Conservation (phyloP, 1,139 yeast genomes). For the Yamadazyma triangularis region DNA sequence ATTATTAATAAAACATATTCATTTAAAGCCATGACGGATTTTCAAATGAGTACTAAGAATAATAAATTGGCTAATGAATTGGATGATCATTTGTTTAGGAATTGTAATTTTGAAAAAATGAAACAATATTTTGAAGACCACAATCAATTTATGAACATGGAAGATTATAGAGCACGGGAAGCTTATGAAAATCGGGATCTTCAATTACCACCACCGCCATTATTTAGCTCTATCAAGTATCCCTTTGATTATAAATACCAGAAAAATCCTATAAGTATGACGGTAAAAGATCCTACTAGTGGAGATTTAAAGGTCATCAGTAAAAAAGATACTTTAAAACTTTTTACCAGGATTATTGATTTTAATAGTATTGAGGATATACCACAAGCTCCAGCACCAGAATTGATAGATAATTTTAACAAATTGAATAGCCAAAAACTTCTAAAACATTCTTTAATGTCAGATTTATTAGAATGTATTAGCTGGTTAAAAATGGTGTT, state of each 20-base stretch:
- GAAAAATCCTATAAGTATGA: constrained; percentile 47
- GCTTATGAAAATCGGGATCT: constrained; percentile 41
- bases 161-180: constrained; percentile 25
- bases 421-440: constrained; percentile 17
- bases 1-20: constrained; percentile 67
- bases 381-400: constrained; percentile 30
- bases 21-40: constrained; percentile 85
- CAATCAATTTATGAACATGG: constrained; percentile 25
- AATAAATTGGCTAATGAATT: constrained; percentile 44
- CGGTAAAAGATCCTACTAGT: constrained; percentile 59
- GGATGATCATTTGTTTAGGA: constrained; percentile 20
- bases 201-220: constrained; percentile 83
- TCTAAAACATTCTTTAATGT: constrained; percentile 24
- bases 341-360: constrained; percentile 45
- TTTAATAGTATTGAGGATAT: constrained; percentile 24
- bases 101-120: constrained; percentile 29
- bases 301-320: constrained; percentile 46
- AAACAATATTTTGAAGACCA: constrained; percentile 41
- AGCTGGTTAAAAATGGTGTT: constrained; percentile 52
- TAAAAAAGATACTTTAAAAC: constrained; percentile 33
- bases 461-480: constrained; percentile 44
- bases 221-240: constrained; percentile 68
- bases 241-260: constrained; percentile 62
- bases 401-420: constrained; percentile 31
- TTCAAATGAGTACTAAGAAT: constrained; percentile 65